A percentile compares a stretch with the other conserved stretches of the same genome.
phyloP scores from a whole-genome alignment of 2,329 filamentous ascomycete species.

The Penicillium sp. region DNA sequence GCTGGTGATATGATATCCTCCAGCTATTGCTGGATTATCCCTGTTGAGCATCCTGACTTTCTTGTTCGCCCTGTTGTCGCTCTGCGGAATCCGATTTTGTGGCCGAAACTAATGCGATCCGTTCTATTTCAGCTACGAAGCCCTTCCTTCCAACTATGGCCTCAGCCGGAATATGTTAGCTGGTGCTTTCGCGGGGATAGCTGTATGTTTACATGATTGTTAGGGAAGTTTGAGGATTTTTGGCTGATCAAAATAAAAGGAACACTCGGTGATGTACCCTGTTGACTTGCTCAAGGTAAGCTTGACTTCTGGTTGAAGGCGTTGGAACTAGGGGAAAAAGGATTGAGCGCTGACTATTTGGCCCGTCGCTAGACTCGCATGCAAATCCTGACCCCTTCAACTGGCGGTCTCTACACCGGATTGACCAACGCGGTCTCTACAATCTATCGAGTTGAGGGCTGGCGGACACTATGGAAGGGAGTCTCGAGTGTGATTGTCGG shows the following conservation, averaged over 20 bases:
- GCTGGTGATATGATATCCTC: background rate
- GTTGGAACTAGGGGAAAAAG: background rate
- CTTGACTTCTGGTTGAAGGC: conserved; percentile 4
- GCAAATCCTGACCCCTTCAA: conserved; percentile 87
- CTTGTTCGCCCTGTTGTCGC: conserved; percentile 1
- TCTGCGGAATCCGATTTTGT: conserved; percentile 4
- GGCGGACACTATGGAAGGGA: conserved; percentile 90
- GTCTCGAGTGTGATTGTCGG: conserved; percentile 95
- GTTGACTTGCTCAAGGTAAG: conserved; percentile 95
- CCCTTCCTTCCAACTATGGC: conserved; percentile 90
- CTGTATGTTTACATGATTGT: conserved; percentile 57
- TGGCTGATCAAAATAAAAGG: conserved; percentile 54
- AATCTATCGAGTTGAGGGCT: conserved; percentile 85
- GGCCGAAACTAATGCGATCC: conserved; percentile 23
- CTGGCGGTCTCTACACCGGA: conserved; percentile 79
- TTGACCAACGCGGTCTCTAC: conserved; percentile 90
- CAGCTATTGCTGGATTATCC: background rate
- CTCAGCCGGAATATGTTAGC: conserved; percentile 92
- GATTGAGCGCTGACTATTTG: conserved; percentile 15
- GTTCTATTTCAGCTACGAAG: conserved; percentile 71
- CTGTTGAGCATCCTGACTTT: background rate
- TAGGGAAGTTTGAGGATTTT: background rate
- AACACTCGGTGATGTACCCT: conserved; percentile 99
- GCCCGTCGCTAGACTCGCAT: conserved; percentile 73
- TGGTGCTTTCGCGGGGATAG: conserved; percentile 94